Percentiles rank a stretch among this genome's conserved stretches.
Evolutionary conservation across 768 basidiomycete species (phyloP).

Genomic region (Cystofilobasidium capitatum): DNA sequence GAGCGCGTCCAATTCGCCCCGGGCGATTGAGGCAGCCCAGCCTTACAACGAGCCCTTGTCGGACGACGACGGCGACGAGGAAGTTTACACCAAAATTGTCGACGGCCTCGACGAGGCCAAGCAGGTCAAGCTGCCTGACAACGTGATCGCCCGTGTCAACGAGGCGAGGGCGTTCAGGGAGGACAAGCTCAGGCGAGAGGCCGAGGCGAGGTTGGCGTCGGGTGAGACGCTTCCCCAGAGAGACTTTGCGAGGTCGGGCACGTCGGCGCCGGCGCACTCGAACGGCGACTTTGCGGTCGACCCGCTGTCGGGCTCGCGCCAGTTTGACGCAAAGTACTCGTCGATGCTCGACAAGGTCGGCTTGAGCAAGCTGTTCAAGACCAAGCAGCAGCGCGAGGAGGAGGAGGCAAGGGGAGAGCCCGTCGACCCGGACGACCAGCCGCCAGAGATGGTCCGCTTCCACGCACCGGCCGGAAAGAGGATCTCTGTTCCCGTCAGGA

Average conservation of each 20-base stretch:
- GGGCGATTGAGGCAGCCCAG: conserved; percentile 17
- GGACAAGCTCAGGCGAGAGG: conserved; percentile 38
- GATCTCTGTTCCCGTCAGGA: conserved; percentile 85
- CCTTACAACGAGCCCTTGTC: conserved; percentile 80
- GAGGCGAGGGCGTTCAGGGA: conserved; percentile 82
- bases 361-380: conserved; percentile 43
- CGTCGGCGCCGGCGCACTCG: neutral
- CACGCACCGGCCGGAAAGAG: conserved; percentile 73
- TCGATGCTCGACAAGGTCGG: conserved; percentile 52
- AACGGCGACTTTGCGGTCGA: conserved; percentile 48
- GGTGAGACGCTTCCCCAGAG: neutral
- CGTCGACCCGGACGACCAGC: conserved; percentile 43
- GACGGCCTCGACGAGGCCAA: conserved; percentile 73
- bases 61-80: conserved; percentile 82
- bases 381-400: conserved; percentile 35
- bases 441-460: conserved; percentile 45
- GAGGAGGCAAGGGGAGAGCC: conserved; percentile 45
- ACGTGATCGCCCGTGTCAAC: conserved; percentile 52
- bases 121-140: conserved; percentile 61
- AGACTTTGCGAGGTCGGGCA: neutral
- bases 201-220: conserved; percentile 9
- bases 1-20: conserved; percentile 39
- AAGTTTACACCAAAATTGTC: conserved; percentile 40
- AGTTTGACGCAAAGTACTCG: conserved; percentile 64
- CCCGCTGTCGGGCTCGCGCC: conserved; percentile 70